These are phyloP conservation scores for Microthyrium microscopicum DNA, from an alignment of 2,329 filamentous ascomycete genomes.

Conservation along the genomic window DNA sequence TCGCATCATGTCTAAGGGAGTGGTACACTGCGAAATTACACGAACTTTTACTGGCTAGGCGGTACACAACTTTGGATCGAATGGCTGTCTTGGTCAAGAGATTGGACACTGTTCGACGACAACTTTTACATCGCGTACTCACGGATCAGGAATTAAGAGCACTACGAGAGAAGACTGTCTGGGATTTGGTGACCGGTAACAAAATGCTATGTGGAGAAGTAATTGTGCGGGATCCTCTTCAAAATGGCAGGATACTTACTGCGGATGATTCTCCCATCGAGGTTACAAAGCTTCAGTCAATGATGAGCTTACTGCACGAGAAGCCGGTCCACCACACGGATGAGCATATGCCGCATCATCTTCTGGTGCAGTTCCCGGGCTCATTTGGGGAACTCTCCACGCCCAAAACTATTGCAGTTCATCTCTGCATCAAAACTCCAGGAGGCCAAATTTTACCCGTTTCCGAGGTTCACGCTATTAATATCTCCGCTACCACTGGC, in stretches of 20 bases:
- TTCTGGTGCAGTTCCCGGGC: constrained; percentile 69
- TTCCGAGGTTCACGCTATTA: constrained; percentile 69
- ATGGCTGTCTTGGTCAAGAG: constrained; percentile 65
- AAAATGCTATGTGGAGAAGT: constrained; percentile 88
- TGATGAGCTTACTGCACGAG: constrained; percentile 86
- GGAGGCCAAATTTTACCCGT: constrained; percentile 48
- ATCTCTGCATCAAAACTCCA: constrained; percentile 56
- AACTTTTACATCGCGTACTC: constrained; percentile 86
- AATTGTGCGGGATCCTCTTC: constrained; percentile 76
- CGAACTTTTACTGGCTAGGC: constrained; percentile 66
- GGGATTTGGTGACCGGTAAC: constrained; percentile 88
- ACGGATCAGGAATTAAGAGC: constrained; percentile 68
- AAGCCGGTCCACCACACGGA: constrained; percentile 53
- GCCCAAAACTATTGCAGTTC: constrained; percentile 58
- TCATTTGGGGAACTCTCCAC: constrained; percentile 64
- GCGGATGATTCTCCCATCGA: constrained; percentile 88
- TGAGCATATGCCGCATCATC: constrained; percentile 59
- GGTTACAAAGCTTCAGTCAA: constrained; percentile 76
- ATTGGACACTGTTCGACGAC: constrained; percentile 72
- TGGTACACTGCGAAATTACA: constrained; percentile 98
- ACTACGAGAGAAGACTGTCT: constrained; percentile 78
- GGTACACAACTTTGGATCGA: constrained; percentile 67
- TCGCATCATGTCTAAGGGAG: constrained; percentile 87
- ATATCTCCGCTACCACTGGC: constrained; percentile 57
- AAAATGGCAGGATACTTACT: constrained; percentile 72